Evolutionary conservation across 345 rosid species (phyloP).

Genomic region (Salix suchowensis): DNA sequence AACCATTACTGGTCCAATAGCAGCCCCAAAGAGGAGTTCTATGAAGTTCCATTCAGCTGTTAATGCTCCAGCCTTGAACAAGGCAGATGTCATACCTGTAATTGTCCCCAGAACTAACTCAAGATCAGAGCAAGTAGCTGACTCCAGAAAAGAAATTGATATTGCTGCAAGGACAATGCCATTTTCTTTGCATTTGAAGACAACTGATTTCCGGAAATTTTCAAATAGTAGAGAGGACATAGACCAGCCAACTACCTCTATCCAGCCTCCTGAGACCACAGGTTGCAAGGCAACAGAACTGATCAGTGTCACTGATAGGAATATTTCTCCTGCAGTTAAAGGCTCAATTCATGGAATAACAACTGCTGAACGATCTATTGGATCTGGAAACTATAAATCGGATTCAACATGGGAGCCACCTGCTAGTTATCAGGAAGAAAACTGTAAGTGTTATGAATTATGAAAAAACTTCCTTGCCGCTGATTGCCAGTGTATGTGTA

Average conservation of each 20-base stretch:
- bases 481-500: neutral
- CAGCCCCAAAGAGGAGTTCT: conserved; percentile 52
- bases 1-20: conserved; percentile 33
- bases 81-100: conserved; percentile 68
- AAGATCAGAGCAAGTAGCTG: conserved; percentile 59
- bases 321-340: conserved; percentile 36
- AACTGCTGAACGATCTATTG: conserved; percentile 47
- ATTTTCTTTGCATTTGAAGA: conserved; percentile 83
- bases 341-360: conserved; percentile 43
- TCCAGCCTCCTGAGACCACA: conserved; percentile 33
- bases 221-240: conserved; percentile 56
- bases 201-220: conserved; percentile 53
- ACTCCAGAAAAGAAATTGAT: conserved; percentile 66
- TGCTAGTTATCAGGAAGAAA: conserved; percentile 49
- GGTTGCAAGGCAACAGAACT: conserved; percentile 44
- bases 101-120: conserved; percentile 73
- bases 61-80: conserved; percentile 48
- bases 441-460: conserved; percentile 42
- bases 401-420: conserved; percentile 51
- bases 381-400: conserved; percentile 42
- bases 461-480: neutral
- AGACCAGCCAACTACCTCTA: conserved; percentile 45
- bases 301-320: conserved; percentile 38
- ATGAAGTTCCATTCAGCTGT: conserved; percentile 41
- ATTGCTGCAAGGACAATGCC: conserved; percentile 92